Base-by-base conservation (phyloP, 139 green algal genomes). In the Tetraselmis chui region DNA sequence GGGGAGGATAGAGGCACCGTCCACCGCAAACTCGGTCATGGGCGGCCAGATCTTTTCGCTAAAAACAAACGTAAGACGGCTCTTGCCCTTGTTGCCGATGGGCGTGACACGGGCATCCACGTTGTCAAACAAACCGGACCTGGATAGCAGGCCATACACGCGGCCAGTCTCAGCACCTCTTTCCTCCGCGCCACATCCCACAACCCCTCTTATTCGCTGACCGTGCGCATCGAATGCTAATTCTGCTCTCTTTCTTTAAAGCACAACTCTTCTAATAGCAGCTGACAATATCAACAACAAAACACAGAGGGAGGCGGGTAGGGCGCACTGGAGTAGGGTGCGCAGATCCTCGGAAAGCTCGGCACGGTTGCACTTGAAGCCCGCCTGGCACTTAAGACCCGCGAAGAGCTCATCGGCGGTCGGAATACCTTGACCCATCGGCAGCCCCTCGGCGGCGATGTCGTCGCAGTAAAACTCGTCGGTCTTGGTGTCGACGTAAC, bases 391-490 rank as follows among this genome's bases (percentile, higher is more conserved):
- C 24, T 89, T 83, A 26, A 94, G 84, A 26, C 79, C 80, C 0
- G 89, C 88, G 81, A 93, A 92, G 59, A 95, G 84, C 76, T 94
- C 91, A 24, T 93, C 88, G 82, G 90, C 76, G 0, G 86, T 90
- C 32, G 91, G 91, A 31, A 93, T 87, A 30, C 89, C 89, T 30
- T 88, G 81, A 18, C 89, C 91, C 1, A 83, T 85, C 1, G 86
- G 86, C 76, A 95, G 84, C 29, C 91, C 89, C 74, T 84, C 76
- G 1, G 84, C 84, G 1, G 45, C 29, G 1, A 94, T 79, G 27
- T 89, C 86, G 28, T 84, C 75, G 82, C 84, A 89, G 58, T 87
- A 87, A 80, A 93, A 91, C 25, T 75, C 45, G 45, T 67, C 18
- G 45, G 45, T 25, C 11, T 67, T 67, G 45, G 45, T 67, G 45